These are phyloP conservation scores for Leptomonas pyrrhocoris DNA, from an alignment of 208 protist species.

Conservation along the genomic window DNA sequence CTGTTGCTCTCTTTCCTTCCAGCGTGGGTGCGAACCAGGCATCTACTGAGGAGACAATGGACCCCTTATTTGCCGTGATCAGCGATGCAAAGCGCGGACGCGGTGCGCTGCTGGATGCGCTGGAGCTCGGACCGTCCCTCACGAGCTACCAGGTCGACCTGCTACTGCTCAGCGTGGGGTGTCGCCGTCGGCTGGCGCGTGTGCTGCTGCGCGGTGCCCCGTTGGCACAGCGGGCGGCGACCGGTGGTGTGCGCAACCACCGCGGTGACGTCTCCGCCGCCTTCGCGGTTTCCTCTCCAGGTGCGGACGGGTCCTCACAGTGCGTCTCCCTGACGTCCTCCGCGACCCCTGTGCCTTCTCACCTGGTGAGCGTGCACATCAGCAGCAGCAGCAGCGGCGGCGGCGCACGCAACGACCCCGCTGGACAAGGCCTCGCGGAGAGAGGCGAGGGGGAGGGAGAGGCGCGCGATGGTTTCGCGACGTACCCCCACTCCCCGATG, in stretches of 20 bases:
- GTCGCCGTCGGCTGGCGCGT: conserved; percentile 53
- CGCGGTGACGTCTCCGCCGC: conserved; percentile 7
- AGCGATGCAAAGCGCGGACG: conserved; percentile 13
- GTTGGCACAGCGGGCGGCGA: neutral
- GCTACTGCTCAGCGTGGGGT: conserved; percentile 68
- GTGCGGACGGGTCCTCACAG: neutral
- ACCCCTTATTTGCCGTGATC: conserved; percentile 13
- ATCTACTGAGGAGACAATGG: neutral
- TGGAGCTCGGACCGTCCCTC: conserved; percentile 40
- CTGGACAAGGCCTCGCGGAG: neutral
- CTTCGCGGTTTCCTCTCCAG: neutral
- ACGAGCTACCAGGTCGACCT: conserved; percentile 65
- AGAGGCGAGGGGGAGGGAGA: neutral
- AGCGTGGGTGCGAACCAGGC: neutral
- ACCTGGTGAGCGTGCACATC: neutral
- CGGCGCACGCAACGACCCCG: neutral
- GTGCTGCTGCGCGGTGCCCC: conserved; percentile 20
- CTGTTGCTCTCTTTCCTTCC: conserved; percentile 2
- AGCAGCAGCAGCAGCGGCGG: neutral
- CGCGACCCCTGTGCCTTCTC: conserved; percentile 1
- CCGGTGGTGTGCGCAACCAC: conserved; percentile 14
- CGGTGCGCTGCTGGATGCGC: conserved; percentile 31
- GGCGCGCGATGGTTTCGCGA: neutral
- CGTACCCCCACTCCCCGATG: conserved; percentile 11
- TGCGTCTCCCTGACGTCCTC: conserved; percentile 9